A percentile compares a stretch with the other conserved stretches of the same genome.
Conservation (phyloP, 2,329 filamentous ascomycete genomes). For the Gliomastix tumulicola region DNA sequence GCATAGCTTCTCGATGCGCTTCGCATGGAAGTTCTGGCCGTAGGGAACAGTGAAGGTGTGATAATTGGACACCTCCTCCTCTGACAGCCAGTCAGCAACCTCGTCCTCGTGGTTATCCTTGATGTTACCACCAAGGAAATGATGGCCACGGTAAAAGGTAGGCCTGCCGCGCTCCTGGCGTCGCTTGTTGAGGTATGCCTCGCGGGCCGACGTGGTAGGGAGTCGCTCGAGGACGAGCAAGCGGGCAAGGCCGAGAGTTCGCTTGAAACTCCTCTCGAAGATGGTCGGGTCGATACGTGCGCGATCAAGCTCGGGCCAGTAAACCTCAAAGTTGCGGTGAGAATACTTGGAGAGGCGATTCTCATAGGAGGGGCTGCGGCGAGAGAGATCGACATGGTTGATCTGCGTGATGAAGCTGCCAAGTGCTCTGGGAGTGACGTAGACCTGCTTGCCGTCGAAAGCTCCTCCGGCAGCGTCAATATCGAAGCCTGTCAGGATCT, state of each 20-base stretch:
- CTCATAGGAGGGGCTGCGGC: conserved; percentile 81
- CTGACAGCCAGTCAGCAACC: conserved; percentile 73
- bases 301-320: conserved; percentile 69
- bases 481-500: conserved; percentile 84
- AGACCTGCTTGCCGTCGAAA: conserved; percentile 76
- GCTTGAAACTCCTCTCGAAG: conserved; percentile 71
- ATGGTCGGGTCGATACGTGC: conserved; percentile 78
- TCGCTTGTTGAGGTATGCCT: conserved; percentile 63
- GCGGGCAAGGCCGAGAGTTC: conserved; percentile 70
- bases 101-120: conserved; percentile 75
- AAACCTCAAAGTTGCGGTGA: conserved; percentile 76
- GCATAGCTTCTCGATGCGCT: conserved; percentile 73
- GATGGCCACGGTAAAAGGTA: conserved; percentile 28
- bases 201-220: conserved; percentile 60
- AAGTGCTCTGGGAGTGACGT: conserved; percentile 68
- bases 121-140: conserved; percentile 58
- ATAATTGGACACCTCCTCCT: conserved; percentile 72
- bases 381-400: conserved; percentile 72
- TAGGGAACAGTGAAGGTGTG: conserved; percentile 71
- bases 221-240: conserved; percentile 74
- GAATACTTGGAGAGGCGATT: conserved; percentile 82
- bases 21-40: conserved; percentile 52
- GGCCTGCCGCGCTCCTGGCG: conserved; percentile 68
- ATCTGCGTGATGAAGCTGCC: conserved; percentile 75
- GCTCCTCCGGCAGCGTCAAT: conserved; percentile 79